Base-by-base conservation (phyloP, 257 asterid genomes). In the Scutellaria baicalensis region DNA sequence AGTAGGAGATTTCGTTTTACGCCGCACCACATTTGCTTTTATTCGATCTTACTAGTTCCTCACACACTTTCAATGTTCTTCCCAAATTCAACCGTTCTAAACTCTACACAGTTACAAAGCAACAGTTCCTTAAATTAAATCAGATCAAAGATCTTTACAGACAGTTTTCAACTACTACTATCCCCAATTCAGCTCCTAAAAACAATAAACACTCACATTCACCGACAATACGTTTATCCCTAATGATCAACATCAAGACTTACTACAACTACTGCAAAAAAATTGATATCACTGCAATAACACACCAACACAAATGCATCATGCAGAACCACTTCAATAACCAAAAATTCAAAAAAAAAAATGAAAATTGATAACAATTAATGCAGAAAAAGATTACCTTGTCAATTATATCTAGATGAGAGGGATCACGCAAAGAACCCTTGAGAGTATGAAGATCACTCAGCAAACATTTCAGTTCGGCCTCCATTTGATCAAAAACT, bases 401-500 rank as follows among this genome's bases (percentile, higher is more conserved):
- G 45, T 81, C 80, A 54, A 87, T 48, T 48, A 75, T 70, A 58
- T 56, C 72, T 45, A 75, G 83, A 12, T 74, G 82, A 23, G 85
- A 76, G 17, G 83, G 84, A 81, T 89, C 90, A 11, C 51, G 66
- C 61, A 82, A 54, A 39, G 89, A 80, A 63, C 59, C 77, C 73
- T 83, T 74, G 38, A 89, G 87, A 57, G 71, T 63, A 16, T 75
- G 79, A 52, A 89, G 89, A 78, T 85, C 94, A 77, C 65, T 80
- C 63, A 89, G 56, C 80, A 89, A 68, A 61, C 74, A 73, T 80
- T 82, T 81, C 48, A 89, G 84, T 63, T 87, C 94, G 21, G 76
- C 68, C 82, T 89, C 94, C 96, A 89, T 89, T 63, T 31, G 51
- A 55, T 68, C 72, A 40, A 44, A 64, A 38, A 1, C 57, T 17